Percentiles rank a stretch among this genome's conserved stretches.
Evolutionary conservation across 2,329 filamentous ascomycete species (phyloP).

Genomic region (Ophiocordyceps camponoti-leonardi): DNA sequence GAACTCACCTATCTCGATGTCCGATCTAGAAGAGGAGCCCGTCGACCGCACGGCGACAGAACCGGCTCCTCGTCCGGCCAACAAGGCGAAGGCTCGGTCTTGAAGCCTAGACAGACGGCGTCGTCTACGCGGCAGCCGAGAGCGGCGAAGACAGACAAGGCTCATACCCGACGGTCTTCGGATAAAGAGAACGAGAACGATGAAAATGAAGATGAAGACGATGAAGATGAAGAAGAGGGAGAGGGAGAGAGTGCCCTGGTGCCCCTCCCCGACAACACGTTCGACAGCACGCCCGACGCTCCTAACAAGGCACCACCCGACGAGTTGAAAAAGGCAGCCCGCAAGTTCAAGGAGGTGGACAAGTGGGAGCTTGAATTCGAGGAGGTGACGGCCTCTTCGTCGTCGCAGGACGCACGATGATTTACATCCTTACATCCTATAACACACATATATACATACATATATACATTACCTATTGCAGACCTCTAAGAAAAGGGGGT

Average conservation of each 20-base stretch:
- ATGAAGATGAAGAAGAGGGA: conserved; percentile 12
- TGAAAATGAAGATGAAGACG: conserved; percentile 13
- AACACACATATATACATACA: too few species aligned
- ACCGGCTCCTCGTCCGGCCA: neutral
- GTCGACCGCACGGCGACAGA: conserved; percentile 4
- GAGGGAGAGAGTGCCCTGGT: conserved; percentile 21
- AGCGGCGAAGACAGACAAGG: conserved; percentile 17
- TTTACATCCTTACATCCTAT: too few species aligned
- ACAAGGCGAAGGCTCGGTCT: conserved; percentile 5
- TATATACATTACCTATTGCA: too few species aligned
- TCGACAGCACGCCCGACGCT: conserved; percentile 19
- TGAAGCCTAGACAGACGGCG: conserved; percentile 9
- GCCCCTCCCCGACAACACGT: conserved; percentile 27
- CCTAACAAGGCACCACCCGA: conserved; percentile 20
- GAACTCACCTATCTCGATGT: conserved; percentile 32
- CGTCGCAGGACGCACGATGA: conserved; percentile 32
- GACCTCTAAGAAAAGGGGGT: too few species aligned
- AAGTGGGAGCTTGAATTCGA: conserved; percentile 52
- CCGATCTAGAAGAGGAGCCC: conserved; percentile 13
- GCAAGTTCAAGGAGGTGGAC: conserved; percentile 54
- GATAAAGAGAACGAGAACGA: conserved; percentile 40
- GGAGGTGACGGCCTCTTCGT: conserved; percentile 39
- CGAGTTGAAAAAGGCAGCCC: conserved; percentile 40
- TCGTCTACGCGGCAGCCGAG: conserved; percentile 6
- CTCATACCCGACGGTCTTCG: conserved; percentile 30